Evolutionary conservation across 805 yeast genomes (phyloP).

Genomic region (Hanseniaspora vineae): DNA sequence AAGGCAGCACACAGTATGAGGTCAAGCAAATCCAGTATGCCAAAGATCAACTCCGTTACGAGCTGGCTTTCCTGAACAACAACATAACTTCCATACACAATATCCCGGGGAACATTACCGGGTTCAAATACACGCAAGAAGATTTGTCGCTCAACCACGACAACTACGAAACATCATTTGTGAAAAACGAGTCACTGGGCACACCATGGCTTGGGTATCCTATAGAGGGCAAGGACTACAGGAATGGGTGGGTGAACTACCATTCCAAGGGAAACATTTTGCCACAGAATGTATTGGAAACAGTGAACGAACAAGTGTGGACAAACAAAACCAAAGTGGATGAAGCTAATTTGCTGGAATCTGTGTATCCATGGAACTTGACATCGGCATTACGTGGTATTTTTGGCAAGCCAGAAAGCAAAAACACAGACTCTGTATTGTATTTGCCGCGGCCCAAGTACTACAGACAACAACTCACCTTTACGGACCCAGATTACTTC

Average conservation of each 20-base stretch:
- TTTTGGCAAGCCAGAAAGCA: not conserved
- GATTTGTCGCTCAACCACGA: conserved; percentile 37
- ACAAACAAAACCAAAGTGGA: conserved; percentile 14
- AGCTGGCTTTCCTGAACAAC: conserved; percentile 24
- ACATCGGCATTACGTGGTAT: conserved; percentile 27
- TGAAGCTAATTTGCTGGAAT: conserved; percentile 12
- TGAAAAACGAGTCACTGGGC: not conserved
- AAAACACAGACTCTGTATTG: not conserved
- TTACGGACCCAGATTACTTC: not conserved
- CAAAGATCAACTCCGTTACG: conserved; percentile 24
- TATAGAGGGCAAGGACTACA: conserved; percentile 30
- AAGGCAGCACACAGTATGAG: conserved; percentile 25
- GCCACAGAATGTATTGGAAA: conserved; percentile 41
- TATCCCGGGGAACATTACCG: conserved; percentile 65
- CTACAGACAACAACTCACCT: not conserved
- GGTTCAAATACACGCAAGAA: conserved; percentile 50
- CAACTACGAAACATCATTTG: conserved; percentile 32
- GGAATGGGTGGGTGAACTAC: not conserved
- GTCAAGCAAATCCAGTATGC: conserved; percentile 27
- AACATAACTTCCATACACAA: conserved; percentile 26
- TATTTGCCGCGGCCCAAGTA: not conserved
- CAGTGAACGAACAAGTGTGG: conserved; percentile 43
- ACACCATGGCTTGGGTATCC: conserved; percentile 23
- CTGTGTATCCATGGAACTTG: conserved; percentile 30
- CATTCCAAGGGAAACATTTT: conserved; percentile 31